phyloP scores from a whole-genome alignment of 2,329 filamentous ascomycete genomes.

The Escovopsis sp. region DNA sequence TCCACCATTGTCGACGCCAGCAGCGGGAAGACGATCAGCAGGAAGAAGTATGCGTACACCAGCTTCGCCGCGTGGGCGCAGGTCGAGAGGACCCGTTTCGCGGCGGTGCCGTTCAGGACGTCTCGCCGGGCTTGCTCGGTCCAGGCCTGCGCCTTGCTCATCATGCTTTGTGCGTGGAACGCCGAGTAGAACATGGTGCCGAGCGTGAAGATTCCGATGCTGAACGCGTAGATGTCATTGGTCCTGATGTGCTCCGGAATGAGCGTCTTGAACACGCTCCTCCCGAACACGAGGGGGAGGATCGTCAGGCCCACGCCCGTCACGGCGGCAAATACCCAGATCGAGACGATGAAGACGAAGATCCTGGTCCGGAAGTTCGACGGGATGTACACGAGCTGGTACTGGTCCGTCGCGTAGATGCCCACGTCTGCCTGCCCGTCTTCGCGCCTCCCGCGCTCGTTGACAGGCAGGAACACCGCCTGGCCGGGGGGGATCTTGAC shows the following conservation, averaged over 20 bases:
- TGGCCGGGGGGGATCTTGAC: slow-evolving; percentile 81
- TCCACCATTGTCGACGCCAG: slow-evolving; percentile 70
- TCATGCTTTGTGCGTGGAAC: slow-evolving; percentile 33
- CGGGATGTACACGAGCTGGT: slow-evolving; percentile 65
- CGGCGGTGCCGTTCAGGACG: slow-evolving; percentile 10
- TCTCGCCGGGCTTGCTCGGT: slow-evolving; percentile 10
- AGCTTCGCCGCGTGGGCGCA: slow-evolving; percentile 30
- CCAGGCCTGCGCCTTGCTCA: slow-evolving; percentile 19
- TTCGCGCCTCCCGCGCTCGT: slow-evolving; percentile 48
- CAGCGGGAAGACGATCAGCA: slow-evolving; percentile 68
- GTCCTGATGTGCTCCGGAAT: slow-evolving; percentile 59
- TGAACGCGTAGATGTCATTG: slow-evolving; percentile 96
- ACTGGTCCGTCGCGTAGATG: slow-evolving; percentile 43
- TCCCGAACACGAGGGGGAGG: slow-evolving; percentile 71
- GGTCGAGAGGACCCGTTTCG: slow-evolving; percentile 14
- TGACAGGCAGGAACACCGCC: slow-evolving; percentile 62
- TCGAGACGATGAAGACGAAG: slow-evolving; percentile 70
- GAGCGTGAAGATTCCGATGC: slow-evolving; percentile 71
- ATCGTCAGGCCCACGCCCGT: slow-evolving; percentile 80
- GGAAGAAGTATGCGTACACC: slow-evolving; percentile 59
- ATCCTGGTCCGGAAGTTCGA: slow-evolving; percentile 72
- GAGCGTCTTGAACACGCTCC: slow-evolving; percentile 57
- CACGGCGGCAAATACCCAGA: slow-evolving; percentile 85
- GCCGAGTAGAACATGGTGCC: slow-evolving; percentile 51
- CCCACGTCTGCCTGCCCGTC: slow-evolving; percentile 38